phyloP scores from a whole-genome alignment of 2,329 filamentous ascomycete species.

The Drechmeria coniospora region DNA sequence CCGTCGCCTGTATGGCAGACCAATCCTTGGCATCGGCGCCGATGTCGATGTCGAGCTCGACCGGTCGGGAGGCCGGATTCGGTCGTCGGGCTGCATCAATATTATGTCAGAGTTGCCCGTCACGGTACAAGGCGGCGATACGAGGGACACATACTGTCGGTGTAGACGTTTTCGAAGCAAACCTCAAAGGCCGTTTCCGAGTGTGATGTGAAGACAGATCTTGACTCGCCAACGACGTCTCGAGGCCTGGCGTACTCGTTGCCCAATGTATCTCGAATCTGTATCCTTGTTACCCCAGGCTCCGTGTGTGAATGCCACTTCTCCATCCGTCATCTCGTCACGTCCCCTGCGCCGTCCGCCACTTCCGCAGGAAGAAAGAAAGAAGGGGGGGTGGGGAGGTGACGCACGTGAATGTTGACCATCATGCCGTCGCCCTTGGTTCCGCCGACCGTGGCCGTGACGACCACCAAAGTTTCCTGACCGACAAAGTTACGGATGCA shows the following conservation, averaged over 20 bases:
- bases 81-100: constrained; percentile 16
- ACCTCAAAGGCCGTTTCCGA: constrained; percentile 89
- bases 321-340: too few relatives aligned
- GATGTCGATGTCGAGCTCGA: constrained; percentile 92
- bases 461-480: constrained; percentile 84
- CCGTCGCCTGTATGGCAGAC: constrained; percentile 86
- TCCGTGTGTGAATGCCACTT: too few relatives aligned
- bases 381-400: background rate
- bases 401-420: constrained; percentile 79
- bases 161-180: constrained; percentile 79
- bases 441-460: constrained; percentile 81
- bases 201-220: constrained; percentile 87
- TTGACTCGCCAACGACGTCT: constrained; percentile 81
- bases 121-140: background rate
- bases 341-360: too few relatives aligned
- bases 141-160: constrained; percentile 42
- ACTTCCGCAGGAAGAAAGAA: background rate
- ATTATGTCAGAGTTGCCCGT: background rate
- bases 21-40: constrained; percentile 96
- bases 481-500: constrained; percentile 95
- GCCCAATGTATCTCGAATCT: constrained; percentile 91
- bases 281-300: too few relatives aligned
- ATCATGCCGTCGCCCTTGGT: constrained; percentile 78
- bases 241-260: constrained; percentile 91
- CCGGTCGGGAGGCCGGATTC: constrained; percentile 44